These are phyloP conservation scores for Diaporthe australafricana DNA, from an alignment of 2,329 filamentous ascomycete genomes.

Conservation along the genomic window DNA sequence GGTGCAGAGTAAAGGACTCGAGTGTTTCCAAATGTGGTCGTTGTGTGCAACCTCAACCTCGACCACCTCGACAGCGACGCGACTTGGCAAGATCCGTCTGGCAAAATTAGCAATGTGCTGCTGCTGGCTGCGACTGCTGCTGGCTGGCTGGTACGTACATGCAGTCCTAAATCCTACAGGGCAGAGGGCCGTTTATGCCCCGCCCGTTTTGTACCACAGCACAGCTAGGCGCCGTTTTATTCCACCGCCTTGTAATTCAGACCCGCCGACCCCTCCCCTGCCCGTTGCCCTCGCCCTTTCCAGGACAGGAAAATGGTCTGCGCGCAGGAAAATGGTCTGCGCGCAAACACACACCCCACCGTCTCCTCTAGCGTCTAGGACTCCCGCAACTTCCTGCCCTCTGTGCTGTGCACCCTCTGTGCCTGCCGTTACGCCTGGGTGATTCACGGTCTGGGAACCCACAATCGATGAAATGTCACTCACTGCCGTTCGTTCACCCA, in stretches of 20 bases:
- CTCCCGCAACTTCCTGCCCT: slow-evolving; percentile 27
- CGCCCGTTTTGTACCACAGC: slow-evolving; percentile 8
- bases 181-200: slow-evolving; percentile 1
- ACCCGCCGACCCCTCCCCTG: not conserved
- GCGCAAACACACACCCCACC: slow-evolving; percentile 15
- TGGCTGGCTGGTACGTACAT: not conserved
- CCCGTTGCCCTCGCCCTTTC: not conserved
- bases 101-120: slow-evolving; percentile 11
- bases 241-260: slow-evolving; percentile 3
- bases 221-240: slow-evolving; percentile 5
- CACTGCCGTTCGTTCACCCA: not conserved
- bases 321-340: slow-evolving; percentile 24
- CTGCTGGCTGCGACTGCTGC: slow-evolving; percentile 5
- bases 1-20: not conserved
- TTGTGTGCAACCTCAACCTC: slow-evolving; percentile 14
- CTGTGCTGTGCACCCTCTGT: not conserved
- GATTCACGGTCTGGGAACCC: slow-evolving; percentile 8
- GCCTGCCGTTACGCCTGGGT: slow-evolving; percentile 6
- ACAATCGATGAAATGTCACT: slow-evolving; percentile 16
- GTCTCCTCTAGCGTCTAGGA: slow-evolving; percentile 8
- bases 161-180: not conserved
- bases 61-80: not conserved
- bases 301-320: not conserved
- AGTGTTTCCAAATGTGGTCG: slow-evolving; percentile 26
- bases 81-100: slow-evolving; percentile 18